Percentiles rank a stretch among this genome's conserved stretches.
These are phyloP conservation scores for Ettlia oleoabundans DNA, from an alignment of 139 green algal species.

Conservation along the genomic window DNA sequence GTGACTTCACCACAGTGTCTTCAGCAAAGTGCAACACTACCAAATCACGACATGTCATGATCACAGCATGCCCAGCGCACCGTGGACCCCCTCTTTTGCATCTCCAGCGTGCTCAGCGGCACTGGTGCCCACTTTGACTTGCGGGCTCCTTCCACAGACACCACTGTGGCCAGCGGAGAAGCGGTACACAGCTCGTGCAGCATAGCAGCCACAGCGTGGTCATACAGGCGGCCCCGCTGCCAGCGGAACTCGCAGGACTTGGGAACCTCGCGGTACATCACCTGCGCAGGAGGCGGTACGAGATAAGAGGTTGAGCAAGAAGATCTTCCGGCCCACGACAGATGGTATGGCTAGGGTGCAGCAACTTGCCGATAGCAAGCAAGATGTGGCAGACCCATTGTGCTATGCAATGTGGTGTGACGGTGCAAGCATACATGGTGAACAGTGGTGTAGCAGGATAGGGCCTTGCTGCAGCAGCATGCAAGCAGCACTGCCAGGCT, in stretches of 20 bases:
- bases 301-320: too few species aligned
- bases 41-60: not conserved
- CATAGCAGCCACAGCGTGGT: slow-evolving; percentile 74
- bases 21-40: too few species aligned
- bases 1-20: too few species aligned
- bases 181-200: slow-evolving; percentile 84
- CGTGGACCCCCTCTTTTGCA: slow-evolving; percentile 90
- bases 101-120: slow-evolving; percentile 95
- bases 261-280: slow-evolving; percentile 17
- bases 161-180: slow-evolving; percentile 63
- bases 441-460: too few species aligned
- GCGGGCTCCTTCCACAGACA: slow-evolving; percentile 63
- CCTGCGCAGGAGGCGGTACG: not conserved
- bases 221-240: slow-evolving; percentile 86
- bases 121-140: slow-evolving; percentile 67
- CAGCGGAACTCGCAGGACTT: slow-evolving; percentile 76
- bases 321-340: too few species aligned
- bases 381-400: too few species aligned
- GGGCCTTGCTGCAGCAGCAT: not conserved
- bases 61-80: not conserved
- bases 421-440: too few species aligned
- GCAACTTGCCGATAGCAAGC: too few species aligned
- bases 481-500: not conserved
- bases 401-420: too few species aligned
- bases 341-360: too few species aligned